Conservation (phyloP, 768 basidiomycete species). For the Podaxis sp. region DNA sequence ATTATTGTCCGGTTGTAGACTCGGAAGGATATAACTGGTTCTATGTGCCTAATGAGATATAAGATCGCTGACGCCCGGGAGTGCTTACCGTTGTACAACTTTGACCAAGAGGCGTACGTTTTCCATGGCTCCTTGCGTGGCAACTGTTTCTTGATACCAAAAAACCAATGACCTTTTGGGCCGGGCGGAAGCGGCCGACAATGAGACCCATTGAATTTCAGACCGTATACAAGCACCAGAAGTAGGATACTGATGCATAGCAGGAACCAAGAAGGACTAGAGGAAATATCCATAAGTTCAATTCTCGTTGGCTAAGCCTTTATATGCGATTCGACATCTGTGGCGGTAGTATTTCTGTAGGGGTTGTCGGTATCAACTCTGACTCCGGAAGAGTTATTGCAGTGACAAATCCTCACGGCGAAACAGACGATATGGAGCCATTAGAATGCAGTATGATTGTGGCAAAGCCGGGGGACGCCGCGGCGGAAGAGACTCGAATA, state of each 20-base stretch:
- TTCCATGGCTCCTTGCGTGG: conserved; percentile 23
- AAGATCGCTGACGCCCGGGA: not conserved
- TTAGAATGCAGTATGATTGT: not conserved
- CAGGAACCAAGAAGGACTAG: not conserved
- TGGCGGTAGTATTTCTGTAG: not conserved
- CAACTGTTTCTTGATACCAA: conserved; percentile 17
- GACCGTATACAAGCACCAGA: not conserved
- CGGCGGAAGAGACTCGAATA: not conserved
- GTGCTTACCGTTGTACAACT: conserved; percentile 16
- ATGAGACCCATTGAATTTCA: not conserved
- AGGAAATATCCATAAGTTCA: not conserved
- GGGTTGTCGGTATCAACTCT: not conserved
- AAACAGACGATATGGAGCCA: conserved; percentile 2
- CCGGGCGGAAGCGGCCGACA: conserved; percentile 19
- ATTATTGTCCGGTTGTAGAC: conserved; percentile 45
- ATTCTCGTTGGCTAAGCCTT: not conserved
- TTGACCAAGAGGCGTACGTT: conserved; percentile 21
- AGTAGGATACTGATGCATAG: not conserved
- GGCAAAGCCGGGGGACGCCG: conserved; percentile 2
- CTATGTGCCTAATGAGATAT: conserved; percentile 20
- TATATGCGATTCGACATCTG: not conserved
- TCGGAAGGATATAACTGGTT: conserved; percentile 47
- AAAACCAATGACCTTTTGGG: conserved; percentile 17
- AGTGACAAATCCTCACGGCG: not conserved
- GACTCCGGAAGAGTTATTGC: not conserved